Base-by-base conservation (phyloP, 352 stramenopile genomes). In the Phytopythium chamaehyphon region DNA sequence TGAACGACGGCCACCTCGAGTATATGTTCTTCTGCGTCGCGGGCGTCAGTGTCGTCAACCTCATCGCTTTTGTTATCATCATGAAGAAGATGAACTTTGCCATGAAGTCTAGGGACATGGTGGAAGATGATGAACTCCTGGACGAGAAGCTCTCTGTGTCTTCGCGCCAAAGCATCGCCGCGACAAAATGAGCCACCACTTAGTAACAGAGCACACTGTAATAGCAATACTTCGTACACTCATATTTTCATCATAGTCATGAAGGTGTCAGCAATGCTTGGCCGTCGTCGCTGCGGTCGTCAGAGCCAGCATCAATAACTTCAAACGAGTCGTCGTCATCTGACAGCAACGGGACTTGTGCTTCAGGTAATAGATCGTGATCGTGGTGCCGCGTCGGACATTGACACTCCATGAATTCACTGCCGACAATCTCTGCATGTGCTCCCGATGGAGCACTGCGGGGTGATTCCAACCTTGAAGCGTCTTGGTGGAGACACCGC, bases 1-100 rank as follows among this genome's bases (percentile, higher is more conserved):
- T 88, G 47, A 88, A 88, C 62, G 59, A 83, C 2, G 64, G 66
- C 55, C 54, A 86, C 61, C 54, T 88, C 28, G 76, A 88, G 70
- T 85, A 86, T 62, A 82, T 88, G 71, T 83, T 84, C 59, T 88
- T 82, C 61, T 66, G 62, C 1, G 62, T 86, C 37, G 74, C 66
- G 12, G 54, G 39, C 19, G 55, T 84, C 26, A 75, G 65, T 21
- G 26, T 81, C n/a, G 54, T 84, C 36, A 88, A 84, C 63, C 56
- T 83, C 52, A 22, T 80, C 38, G 59, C 61, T 16, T 88, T 78
- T 57, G 54, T 76, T 14, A 36, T 63, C 31, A 61, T 71, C 31
- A 86, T 85, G 66, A 66, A 65, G 49, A 66, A 74, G 51, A 86
- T 83, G 73, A 65, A 82, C 46, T 86, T 86, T 46, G 70, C 71